Conservation (phyloP, 257 asterid genomes). For the Thymus mandschuricus region DNA sequence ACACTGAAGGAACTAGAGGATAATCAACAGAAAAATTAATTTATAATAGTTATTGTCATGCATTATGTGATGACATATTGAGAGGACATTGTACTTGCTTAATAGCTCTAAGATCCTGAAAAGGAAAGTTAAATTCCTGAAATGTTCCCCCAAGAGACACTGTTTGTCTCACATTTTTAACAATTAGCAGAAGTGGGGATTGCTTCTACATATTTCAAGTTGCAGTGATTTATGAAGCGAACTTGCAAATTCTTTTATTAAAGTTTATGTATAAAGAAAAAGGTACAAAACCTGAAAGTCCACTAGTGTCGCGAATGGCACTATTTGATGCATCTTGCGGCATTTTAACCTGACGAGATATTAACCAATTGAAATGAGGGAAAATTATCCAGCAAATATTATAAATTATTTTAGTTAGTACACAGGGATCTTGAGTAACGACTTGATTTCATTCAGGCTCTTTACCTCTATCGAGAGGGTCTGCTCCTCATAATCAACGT, state of each 20-base stretch:
- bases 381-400: slow-evolving; percentile 22
- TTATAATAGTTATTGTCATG: not conserved
- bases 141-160: slow-evolving; percentile 1
- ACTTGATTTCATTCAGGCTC: slow-evolving; percentile 28
- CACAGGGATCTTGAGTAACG: slow-evolving; percentile 16
- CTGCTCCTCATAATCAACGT: slow-evolving; percentile 72
- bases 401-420: slow-evolving; percentile 10
- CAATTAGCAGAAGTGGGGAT: slow-evolving; percentile 1
- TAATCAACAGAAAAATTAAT: not conserved
- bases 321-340: slow-evolving; percentile 92
- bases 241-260: not conserved
- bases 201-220: not conserved
- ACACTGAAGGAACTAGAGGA: not conserved
- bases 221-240: slow-evolving; percentile 19
- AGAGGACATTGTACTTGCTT: not conserved
- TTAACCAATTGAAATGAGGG: slow-evolving; percentile 29
- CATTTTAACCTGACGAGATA: slow-evolving; percentile 71
- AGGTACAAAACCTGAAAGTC: slow-evolving; percentile 74
- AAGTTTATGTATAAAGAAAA: slow-evolving; percentile 1
- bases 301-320: slow-evolving; percentile 82
- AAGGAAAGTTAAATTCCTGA: not conserved
- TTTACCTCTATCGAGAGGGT: slow-evolving; percentile 88
- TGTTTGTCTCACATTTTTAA: not conserved
- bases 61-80: not conserved
- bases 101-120: not conserved